Evolutionary conservation across 352 stramenopile species (phyloP).

Genomic region (Pythium sukuiense): DNA sequence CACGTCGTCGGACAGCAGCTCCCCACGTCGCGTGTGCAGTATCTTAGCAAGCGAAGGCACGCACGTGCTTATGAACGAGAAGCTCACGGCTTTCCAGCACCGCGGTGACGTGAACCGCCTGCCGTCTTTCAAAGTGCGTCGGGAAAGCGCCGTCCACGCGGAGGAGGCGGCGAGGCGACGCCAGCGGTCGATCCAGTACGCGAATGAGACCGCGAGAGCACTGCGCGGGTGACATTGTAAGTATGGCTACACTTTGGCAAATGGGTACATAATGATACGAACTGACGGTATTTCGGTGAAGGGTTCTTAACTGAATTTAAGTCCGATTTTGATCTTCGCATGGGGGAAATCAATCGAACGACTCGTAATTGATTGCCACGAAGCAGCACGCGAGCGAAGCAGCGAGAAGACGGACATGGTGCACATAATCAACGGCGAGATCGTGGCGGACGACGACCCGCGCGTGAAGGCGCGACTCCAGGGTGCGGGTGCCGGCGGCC

Average conservation of each 20-base stretch:
- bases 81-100: constrained; percentile 41
- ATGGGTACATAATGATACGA: background rate
- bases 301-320: constrained; percentile 2
- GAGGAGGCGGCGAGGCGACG: constrained; percentile 42
- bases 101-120: constrained; percentile 31
- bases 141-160: constrained; percentile 28
- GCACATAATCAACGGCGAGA: constrained; percentile 89
- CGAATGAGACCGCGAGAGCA: constrained; percentile 6
- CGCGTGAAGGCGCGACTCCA: constrained; percentile 45
- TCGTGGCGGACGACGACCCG: constrained; percentile 83
- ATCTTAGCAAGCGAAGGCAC: constrained; percentile 49
- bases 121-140: constrained; percentile 43
- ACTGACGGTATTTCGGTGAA: background rate
- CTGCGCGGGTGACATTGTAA: background rate
- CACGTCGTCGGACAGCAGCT: constrained; percentile 5
- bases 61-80: constrained; percentile 59
- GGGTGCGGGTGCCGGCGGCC: background rate
- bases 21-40: constrained; percentile 31
- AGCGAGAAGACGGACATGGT: constrained; percentile 46
- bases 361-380: background rate
- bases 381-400: background rate
- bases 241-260: constrained; percentile 20
- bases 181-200: constrained; percentile 25
- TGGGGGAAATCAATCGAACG: background rate
- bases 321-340: too few relatives aligned